Conservation (phyloP, 2,329 filamentous ascomycete genomes). For the Neurospora crassa region DNA sequence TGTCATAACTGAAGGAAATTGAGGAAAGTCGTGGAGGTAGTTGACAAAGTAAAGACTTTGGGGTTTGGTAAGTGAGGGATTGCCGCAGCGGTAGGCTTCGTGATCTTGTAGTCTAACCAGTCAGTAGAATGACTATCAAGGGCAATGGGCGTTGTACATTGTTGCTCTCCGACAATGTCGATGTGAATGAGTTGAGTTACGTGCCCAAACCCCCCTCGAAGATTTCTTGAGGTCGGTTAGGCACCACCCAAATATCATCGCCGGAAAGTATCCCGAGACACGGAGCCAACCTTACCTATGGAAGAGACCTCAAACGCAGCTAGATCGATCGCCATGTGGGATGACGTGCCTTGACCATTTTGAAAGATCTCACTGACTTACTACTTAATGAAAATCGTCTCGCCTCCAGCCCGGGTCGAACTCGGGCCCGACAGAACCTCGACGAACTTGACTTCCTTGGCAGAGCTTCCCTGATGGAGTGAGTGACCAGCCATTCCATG, state of each 20-base stretch:
- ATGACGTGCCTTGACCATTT: not conserved
- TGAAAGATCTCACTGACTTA: not conserved
- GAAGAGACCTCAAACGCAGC: not conserved
- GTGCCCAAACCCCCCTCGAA: not conserved
- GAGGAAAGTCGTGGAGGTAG: not conserved
- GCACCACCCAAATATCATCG: not conserved
- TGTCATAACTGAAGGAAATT: not conserved
- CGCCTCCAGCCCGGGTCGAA: not conserved
- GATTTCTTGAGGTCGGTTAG: not conserved
- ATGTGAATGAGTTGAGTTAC: not conserved
- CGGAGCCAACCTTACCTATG: not conserved
- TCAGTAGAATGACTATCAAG: not conserved
- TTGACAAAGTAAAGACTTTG: not conserved
- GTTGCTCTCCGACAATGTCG: not conserved
- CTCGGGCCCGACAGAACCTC: not conserved
- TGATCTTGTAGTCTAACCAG: not conserved
- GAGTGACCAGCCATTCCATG: not conserved
- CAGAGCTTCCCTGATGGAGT: not conserved
- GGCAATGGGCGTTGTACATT: not conserved
- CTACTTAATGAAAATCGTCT: not conserved
- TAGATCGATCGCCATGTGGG: not conserved
- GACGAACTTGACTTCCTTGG: not conserved
- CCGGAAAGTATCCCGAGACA: not conserved
- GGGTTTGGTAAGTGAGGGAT: not conserved
- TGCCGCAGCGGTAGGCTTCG: not conserved